Conservation (phyloP, 2,329 filamentous ascomycete species). For the Sporothrix pallida region DNA sequence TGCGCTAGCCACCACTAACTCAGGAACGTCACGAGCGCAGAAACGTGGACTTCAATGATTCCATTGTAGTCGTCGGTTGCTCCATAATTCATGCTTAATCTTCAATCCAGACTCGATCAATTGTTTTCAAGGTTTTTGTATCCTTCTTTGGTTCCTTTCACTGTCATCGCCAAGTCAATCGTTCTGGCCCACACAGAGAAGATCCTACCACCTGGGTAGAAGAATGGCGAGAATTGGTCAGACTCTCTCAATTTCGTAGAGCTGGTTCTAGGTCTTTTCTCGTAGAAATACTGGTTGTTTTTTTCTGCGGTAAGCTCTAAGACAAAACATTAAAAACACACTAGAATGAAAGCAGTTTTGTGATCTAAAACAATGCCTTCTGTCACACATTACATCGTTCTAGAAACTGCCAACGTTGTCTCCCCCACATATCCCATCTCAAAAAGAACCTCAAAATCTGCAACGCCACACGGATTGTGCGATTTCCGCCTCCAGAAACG, state of each 20-base stretch:
- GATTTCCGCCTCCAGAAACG: neutral
- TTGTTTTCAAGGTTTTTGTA: neutral
- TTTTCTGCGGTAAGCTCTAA: too few relatives aligned
- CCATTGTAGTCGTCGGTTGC: neutral
- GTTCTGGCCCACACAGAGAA: slow-evolving; percentile 1
- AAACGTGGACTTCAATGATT: neutral
- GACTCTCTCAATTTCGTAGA: neutral
- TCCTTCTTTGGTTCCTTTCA: neutral
- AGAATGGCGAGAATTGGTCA: neutral
- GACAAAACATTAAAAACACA: neutral
- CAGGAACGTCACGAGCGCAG: neutral
- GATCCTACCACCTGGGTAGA: neutral
- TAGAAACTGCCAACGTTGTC: neutral
- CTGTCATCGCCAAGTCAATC: neutral
- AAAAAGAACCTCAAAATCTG: neutral
- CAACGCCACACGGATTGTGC: neutral
- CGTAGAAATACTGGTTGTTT: too few relatives aligned
- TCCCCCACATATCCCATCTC: neutral
- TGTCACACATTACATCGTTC: neutral
- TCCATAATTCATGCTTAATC: neutral
- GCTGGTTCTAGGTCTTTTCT: neutral
- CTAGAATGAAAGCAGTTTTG: neutral
- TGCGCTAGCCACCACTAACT: neutral
- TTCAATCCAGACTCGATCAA: neutral
- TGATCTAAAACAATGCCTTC: neutral